Base-by-base conservation (phyloP, 208 protist genomes). In the Acanthamoeba divionensis region DNA sequence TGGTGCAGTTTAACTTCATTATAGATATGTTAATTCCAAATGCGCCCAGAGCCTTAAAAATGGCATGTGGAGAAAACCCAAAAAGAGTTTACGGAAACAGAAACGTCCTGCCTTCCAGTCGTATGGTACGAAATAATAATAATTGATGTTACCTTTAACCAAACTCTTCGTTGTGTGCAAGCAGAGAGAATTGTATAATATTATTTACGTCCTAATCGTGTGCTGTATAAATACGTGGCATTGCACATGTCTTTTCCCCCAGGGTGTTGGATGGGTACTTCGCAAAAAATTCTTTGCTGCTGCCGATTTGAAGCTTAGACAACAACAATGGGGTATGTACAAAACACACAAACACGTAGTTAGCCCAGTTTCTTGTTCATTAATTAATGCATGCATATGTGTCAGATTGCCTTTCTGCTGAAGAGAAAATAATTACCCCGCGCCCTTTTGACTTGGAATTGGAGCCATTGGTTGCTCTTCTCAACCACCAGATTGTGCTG, bases 51-150 rank as follows among this genome's bases (percentile, higher is more conserved):
- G 15, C 31, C 6, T 31, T 93, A 9, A 93, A 93, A 60, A 92
- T 93, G 89, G 91, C 91, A n/a, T 93, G 91, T 73, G 91, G 91
- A 18, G 91, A 93, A 75, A 93, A 93, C 38, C 91, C 91, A 18
- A 93, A 92, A 75, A 21, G 79, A 48, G 75, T 92, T n/a, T 93
- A 92, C 55, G 89, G 60, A 44, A 86, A 31, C 63, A 10, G 4
- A 50, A 7, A 41, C 13, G 2, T 5, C 13, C 71, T 79, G 2
- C 91, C 91, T 18, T 50, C 47, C 3, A 77, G 63, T 15, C 45
- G 91, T 15, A 91, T 92, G 88, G n/a, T n/a, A n/a, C n/a, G n/a
- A n/a, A n/a, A n/a, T n/a, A n/a, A n/a, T n/a, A n/a, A n/a, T n/a
- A n/a, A n/a, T n/a, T n/a, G n/a, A n/a, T n/a, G n/a, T n/a, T n/a